Base-by-base conservation (phyloP, 2,329 filamentous ascomycete species). In the Penicillium frequentans region DNA sequence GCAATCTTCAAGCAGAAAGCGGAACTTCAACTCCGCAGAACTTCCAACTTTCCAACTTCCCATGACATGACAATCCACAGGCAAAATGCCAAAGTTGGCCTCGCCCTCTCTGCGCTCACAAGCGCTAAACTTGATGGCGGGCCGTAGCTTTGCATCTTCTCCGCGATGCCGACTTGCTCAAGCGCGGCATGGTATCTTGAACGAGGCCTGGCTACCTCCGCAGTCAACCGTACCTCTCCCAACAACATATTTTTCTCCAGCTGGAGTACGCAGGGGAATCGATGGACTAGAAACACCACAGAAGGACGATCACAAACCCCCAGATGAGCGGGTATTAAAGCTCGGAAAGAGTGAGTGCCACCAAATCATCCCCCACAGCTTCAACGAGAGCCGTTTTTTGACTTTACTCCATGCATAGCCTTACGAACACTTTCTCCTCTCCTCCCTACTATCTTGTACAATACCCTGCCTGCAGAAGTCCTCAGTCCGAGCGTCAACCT, bases 401-500 rank as follows among this genome's bases (percentile, higher is more conserved):
- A 43, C 26, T 27, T 43, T 3, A 23, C 19, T 4, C 29, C 29
- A 31, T 31, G 24, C 50, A 51, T 59, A 86, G 84, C 86, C 26
- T 80, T 88, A 43, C 77, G 84, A 29, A 81, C 75, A 49, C 78
- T 88, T n/a, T 86, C 86, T 50, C 83, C 86, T 24, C 81, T 84
- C 27, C 80, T 88, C 13, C 85, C 86, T 1, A 84, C 81, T 10
- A 77, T 88, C 5, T 77, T 88, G 21, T 81, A 82, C 55, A 83
- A 84, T 42, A 84, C 86, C 1, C 77, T 88, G 6, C 86, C 86
- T 5, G 81, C 82, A 47, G 81, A 86, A 26, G 84, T 87, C 21
- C 80, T 88, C 47, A 85, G 84, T 1, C 85, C 86, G 1, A 81
- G 80, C 57, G 84, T 88, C 52, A 82, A 79, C 26, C 80, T 88